Evolutionary conservation across 2,329 filamentous ascomycete species (phyloP).

Genomic region (Pyricularia grisea): DNA sequence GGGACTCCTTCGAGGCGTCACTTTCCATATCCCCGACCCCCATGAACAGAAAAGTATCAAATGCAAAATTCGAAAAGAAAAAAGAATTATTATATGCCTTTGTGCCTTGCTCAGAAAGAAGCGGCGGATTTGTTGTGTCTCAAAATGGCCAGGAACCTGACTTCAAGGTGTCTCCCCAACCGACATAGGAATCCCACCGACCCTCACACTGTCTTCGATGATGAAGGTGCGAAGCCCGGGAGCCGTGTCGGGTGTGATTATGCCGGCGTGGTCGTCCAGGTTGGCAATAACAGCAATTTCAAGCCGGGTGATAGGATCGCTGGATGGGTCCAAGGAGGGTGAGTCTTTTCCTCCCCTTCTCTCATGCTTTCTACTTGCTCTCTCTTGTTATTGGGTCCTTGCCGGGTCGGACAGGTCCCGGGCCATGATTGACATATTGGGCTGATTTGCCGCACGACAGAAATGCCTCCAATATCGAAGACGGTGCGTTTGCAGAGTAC

Average conservation of each 20-base stretch:
- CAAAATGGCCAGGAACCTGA: not conserved
- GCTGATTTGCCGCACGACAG: conserved; percentile 10
- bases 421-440: not conserved
- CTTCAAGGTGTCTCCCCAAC: too few relatives aligned
- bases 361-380: not conserved
- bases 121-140: too few relatives aligned
- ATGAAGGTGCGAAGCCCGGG: conserved; percentile 3
- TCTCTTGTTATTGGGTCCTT: not conserved
- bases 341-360: conserved; percentile 7
- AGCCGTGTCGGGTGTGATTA: conserved; percentile 28
- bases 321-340: conserved; percentile 28
- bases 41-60: too few relatives aligned
- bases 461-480: conserved; percentile 25
- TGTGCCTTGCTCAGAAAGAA: too few relatives aligned
- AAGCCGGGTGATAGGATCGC: conserved; percentile 37
- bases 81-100: too few relatives aligned
- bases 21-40: too few relatives aligned
- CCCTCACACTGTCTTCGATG: conserved; percentile 12
- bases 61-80: too few relatives aligned
- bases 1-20: too few relatives aligned
- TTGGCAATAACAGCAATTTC: conserved; percentile 30
- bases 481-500: conserved; percentile 32
- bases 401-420: not conserved
- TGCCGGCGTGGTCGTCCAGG: conserved; percentile 33
- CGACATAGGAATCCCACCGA: conserved; percentile 17